Conservation (phyloP, 2,329 filamentous ascomycete genomes). For the Colletotrichum tamarilloi region DNA sequence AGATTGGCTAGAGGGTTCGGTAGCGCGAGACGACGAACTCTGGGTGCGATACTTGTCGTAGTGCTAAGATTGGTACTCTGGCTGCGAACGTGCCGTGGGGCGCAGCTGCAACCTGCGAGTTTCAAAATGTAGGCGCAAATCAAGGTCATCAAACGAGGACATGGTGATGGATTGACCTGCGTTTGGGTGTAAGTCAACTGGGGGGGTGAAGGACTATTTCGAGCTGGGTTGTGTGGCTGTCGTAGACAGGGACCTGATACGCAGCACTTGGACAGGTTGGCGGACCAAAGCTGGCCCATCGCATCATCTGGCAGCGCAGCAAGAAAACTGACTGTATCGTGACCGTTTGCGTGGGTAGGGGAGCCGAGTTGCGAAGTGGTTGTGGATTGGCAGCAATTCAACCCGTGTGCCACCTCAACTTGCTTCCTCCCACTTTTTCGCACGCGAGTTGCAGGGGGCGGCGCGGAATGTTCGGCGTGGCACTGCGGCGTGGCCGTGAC, state of each 20-base stretch:
- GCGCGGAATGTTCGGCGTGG: constrained; percentile 12
- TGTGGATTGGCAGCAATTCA: background rate
- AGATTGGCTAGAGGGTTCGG: background rate
- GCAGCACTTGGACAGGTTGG: background rate
- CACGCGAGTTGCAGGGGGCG: background rate
- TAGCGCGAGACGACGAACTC: background rate
- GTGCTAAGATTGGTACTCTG: background rate
- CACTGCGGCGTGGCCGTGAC: constrained; percentile 1
- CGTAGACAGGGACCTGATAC: background rate
- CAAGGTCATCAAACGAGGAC: background rate
- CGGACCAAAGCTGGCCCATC: background rate
- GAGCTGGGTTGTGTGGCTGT: background rate
- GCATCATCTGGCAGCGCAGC: no score
- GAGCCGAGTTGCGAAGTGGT: background rate
- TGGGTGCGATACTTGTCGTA: background rate
- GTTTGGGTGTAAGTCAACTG: background rate
- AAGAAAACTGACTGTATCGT: constrained; percentile 10
- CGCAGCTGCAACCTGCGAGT: background rate
- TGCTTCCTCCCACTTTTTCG: constrained; percentile 11
- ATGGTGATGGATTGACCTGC: background rate
- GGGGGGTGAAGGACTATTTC: constrained; percentile 10
- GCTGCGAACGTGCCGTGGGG: background rate
- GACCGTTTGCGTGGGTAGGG: background rate
- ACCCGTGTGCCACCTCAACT: background rate
- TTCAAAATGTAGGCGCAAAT: background rate